A percentile compares a stretch with the other conserved stretches of the same genome.
Conservation (phyloP, 108 stramenopile species). For the Schizochytrium sp. region DNA sequence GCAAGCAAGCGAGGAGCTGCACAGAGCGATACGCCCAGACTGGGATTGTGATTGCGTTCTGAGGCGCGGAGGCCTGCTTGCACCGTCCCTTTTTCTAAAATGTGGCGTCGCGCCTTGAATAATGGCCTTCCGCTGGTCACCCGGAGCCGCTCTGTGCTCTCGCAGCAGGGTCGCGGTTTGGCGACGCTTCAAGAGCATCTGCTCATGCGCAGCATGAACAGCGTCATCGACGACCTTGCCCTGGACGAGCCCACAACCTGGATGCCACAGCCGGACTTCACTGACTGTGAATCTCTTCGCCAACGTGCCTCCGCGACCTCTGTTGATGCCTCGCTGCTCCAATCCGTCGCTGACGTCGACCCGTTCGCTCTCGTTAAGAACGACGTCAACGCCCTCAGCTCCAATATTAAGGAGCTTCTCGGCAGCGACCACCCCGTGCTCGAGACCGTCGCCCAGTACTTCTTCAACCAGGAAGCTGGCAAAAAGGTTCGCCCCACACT, state of each 20-base stretch:
- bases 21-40: too few relatives aligned
- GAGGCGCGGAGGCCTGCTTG: too few relatives aligned
- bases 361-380: slow-evolving; percentile 73
- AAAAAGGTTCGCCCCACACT: slow-evolving; percentile 78
- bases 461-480: slow-evolving; percentile 95
- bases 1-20: too few relatives aligned
- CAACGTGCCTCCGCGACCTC: not conserved
- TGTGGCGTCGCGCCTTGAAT: not conserved
- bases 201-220: slow-evolving; percentile 18
- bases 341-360: slow-evolving; percentile 60
- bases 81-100: not conserved
- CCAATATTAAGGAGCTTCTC: slow-evolving; percentile 94
- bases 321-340: not conserved
- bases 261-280: slow-evolving; percentile 60
- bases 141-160: not conserved
- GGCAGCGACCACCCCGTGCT: slow-evolving; percentile 96
- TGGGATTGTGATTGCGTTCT: too few relatives aligned
- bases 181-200: slow-evolving; percentile 53
- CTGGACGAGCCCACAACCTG: slow-evolving; percentile 58
- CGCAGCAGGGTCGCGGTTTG: not conserved
- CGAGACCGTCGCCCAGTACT: slow-evolving; percentile 95
- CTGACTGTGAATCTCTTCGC: not conserved
- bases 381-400: slow-evolving; percentile 91
- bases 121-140: not conserved
- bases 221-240: slow-evolving; percentile 26